These are phyloP conservation scores for Mycena indigotica DNA, from an alignment of 768 basidiomycete genomes.

Conservation along the genomic window DNA sequence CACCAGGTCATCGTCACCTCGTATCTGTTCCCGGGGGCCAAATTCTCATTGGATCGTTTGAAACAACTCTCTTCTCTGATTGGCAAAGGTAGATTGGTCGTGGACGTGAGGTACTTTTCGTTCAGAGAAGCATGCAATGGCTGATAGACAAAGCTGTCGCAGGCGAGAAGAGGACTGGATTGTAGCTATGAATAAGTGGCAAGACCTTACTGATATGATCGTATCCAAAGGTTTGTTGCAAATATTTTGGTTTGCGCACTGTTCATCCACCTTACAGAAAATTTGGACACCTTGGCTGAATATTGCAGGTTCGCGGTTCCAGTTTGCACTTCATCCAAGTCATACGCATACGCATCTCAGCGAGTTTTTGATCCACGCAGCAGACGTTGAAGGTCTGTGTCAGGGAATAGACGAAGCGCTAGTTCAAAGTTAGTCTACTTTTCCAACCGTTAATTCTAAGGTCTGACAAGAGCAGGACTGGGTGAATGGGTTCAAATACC, in stretches of 20 bases:
- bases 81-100: constrained; percentile 86
- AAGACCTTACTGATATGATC: constrained; percentile 92
- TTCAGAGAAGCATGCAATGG: background rate
- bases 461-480: constrained; percentile 55
- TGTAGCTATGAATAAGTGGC: constrained; percentile 99
- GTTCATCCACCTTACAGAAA: constrained; percentile 49
- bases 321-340: constrained; percentile 4
- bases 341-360: constrained; percentile 41
- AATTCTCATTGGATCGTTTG: constrained; percentile 76
- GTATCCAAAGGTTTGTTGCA: constrained; percentile 74
- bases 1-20: constrained; percentile 97
- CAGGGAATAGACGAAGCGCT: constrained; percentile 93
- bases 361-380: constrained; percentile 94
- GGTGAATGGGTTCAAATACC: constrained; percentile 92
- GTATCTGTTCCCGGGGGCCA: constrained; percentile 84
- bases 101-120: constrained; percentile 84
- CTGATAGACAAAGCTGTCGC: constrained; percentile 66
- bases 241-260: too few relatives aligned
- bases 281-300: constrained; percentile 71
- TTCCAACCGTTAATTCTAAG: background rate
- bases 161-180: constrained; percentile 77
- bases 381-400: constrained; percentile 98
- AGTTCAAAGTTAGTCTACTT: constrained; percentile 62
- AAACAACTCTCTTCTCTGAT: constrained; percentile 60
- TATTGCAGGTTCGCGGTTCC: constrained; percentile 68